phyloP scores from a whole-genome alignment of 352 stramenopile species.

The Phytopythium montanum region DNA sequence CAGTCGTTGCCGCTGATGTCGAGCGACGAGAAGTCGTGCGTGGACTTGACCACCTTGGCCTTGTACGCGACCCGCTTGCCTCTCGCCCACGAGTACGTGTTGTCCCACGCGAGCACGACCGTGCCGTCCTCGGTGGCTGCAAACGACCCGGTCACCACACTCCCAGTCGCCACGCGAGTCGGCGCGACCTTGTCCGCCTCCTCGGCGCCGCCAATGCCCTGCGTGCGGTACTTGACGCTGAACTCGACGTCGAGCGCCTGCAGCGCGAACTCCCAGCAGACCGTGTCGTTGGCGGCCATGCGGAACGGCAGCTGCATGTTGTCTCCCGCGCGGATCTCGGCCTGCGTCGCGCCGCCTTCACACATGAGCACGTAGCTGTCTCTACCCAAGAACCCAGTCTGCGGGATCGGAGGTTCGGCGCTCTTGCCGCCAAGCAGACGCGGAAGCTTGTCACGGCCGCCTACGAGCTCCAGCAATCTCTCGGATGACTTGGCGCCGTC shows the following conservation, averaged over 20 bases:
- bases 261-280: slow-evolving; percentile 77
- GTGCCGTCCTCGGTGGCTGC: slow-evolving; percentile 61
- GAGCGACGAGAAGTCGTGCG: slow-evolving; percentile 67
- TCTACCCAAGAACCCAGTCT: slow-evolving; percentile 57
- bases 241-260: slow-evolving; percentile 65
- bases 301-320: slow-evolving; percentile 67
- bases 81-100: slow-evolving; percentile 66
- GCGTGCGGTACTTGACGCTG: slow-evolving; percentile 65
- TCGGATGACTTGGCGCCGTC: slow-evolving; percentile 95
- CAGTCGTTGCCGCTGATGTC: slow-evolving; percentile 76
- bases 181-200: slow-evolving; percentile 54
- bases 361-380: slow-evolving; percentile 65
- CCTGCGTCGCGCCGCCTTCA: slow-evolving; percentile 61
- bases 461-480: slow-evolving; percentile 28
- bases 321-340: slow-evolving; percentile 59
- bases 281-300: slow-evolving; percentile 61
- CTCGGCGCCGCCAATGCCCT: slow-evolving; percentile 59
- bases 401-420: slow-evolving; percentile 44
- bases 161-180: slow-evolving; percentile 28
- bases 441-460: slow-evolving; percentile 43
- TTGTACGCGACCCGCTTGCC: slow-evolving; percentile 75
- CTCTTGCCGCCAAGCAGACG: slow-evolving; percentile 60
- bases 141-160: slow-evolving; percentile 47
- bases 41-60: slow-evolving; percentile 72
- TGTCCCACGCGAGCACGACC: slow-evolving; percentile 73